phyloP scores from a whole-genome alignment of 163 green algal genomes.

The Scenedesmus sp. region DNA sequence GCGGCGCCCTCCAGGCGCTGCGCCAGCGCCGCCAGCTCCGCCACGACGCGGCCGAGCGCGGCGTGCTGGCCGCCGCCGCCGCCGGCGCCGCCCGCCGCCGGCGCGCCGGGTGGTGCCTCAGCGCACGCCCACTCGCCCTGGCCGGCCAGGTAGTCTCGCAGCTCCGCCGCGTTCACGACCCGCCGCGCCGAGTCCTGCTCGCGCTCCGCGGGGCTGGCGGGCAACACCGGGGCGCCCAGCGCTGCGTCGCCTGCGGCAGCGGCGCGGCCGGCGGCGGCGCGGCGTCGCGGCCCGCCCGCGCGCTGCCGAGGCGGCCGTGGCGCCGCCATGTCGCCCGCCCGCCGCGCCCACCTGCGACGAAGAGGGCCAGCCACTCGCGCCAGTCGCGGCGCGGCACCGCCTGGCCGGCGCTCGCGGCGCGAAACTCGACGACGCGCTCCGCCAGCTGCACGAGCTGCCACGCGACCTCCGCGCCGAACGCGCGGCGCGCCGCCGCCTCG shows the following conservation, averaged over 20 bases:
- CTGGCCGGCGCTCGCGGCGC: constrained; percentile 57
- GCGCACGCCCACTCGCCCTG: constrained; percentile 18
- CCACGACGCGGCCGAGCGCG: constrained; percentile 5
- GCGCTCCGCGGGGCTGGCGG: neutral
- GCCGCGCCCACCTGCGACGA: constrained; percentile 49
- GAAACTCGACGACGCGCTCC: constrained; percentile 61
- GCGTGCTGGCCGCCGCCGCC: too few relatives aligned
- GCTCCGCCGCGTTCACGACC: constrained; percentile 32
- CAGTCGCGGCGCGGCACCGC: constrained; percentile 70
- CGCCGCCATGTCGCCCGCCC: neutral
- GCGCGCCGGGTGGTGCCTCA: neutral
- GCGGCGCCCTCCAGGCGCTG: constrained; percentile 17
- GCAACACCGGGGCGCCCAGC: constrained; percentile 20
- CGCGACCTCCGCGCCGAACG: constrained; percentile 50
- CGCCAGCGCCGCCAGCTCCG: constrained; percentile 24
- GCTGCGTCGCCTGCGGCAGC: constrained; percentile 21
- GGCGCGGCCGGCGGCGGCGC: too few relatives aligned
- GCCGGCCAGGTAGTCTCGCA: constrained; percentile 46
- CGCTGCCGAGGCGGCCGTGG: too few relatives aligned
- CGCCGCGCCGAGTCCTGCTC: neutral
- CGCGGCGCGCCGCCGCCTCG: constrained; percentile 52
- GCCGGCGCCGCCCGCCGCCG: too few relatives aligned
- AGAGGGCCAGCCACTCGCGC: constrained; percentile 74
- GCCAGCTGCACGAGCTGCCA: constrained; percentile 73
- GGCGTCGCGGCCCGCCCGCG: too few relatives aligned